phyloP scores from a whole-genome alignment of 495 filamentous ascomycete species.

The Jackrogersella minutella region DNA sequence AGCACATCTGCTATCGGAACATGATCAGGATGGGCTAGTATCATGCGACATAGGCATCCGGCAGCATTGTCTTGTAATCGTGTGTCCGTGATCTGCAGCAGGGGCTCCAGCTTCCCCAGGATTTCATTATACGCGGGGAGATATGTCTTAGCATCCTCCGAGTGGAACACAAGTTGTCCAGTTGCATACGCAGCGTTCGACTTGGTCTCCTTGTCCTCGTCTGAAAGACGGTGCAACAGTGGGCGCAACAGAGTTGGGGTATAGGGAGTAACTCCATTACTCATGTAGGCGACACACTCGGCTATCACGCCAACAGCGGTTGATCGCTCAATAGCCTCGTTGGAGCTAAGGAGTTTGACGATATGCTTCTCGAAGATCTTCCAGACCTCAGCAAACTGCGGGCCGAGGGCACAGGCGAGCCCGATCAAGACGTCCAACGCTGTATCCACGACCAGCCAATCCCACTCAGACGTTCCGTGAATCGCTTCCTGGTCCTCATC shows the following conservation, averaged over 20 bases:
- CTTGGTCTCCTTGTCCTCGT: conserved; percentile 90
- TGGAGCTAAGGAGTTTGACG: conserved; percentile 83
- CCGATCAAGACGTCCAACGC: conserved; percentile 88
- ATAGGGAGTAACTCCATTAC: conserved; percentile 74
- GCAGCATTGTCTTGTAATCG: conserved; percentile 92
- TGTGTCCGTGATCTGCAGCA: conserved; percentile 76
- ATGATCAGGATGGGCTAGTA: conserved; percentile 78
- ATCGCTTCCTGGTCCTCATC: conserved; percentile 71
- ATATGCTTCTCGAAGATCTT: conserved; percentile 92
- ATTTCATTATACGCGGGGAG: conserved; percentile 78
- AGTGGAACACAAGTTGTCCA: conserved; percentile 83
- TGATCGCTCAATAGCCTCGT: conserved; percentile 83
- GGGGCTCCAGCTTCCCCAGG: conserved; percentile 80
- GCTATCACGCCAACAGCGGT: conserved; percentile 91
- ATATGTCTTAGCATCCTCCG: conserved; percentile 73
- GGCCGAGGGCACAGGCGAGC: conserved; percentile 81
- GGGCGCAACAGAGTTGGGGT: conserved; percentile 79
- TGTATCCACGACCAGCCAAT: conserved; percentile 96
- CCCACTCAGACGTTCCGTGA: conserved; percentile 91
- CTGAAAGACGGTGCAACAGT: conserved; percentile 83
- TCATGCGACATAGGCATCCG: conserved; percentile 92
- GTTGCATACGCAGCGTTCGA: conserved; percentile 93
- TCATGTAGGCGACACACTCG: conserved; percentile 91
- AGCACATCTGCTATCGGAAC: conserved; percentile 83
- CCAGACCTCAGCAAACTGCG: conserved; percentile 85